These are phyloP conservation scores for Botrytis cinerea DNA, from an alignment of 2,329 filamentous ascomycete species.

Conservation along the genomic window DNA sequence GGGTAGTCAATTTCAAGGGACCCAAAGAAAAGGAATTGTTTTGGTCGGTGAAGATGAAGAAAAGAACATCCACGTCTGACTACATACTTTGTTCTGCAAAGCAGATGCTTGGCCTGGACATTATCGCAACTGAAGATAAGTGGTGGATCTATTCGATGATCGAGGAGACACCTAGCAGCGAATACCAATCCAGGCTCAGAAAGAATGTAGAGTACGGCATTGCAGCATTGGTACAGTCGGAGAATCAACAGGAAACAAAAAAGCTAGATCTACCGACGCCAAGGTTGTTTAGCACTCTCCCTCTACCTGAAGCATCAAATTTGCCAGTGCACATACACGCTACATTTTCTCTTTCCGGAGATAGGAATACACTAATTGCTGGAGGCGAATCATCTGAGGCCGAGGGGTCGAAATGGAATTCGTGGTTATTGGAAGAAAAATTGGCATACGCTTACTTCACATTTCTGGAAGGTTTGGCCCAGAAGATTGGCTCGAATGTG, in stretches of 20 bases:
- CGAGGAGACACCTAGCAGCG: conserved; percentile 26
- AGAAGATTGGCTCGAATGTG: conserved; percentile 23
- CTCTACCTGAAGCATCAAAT: conserved; percentile 31
- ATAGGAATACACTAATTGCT: conserved; percentile 35
- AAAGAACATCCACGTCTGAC: conserved; percentile 9
- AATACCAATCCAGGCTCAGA: conserved; percentile 28
- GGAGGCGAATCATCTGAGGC: conserved; percentile 29
- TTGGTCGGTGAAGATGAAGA: conserved; percentile 31
- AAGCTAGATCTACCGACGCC: conserved; percentile 15
- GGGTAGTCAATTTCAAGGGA: conserved; percentile 31
- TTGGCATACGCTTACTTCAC: conserved; percentile 37
- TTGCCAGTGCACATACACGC: conserved; percentile 40
- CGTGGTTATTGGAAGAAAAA: conserved; percentile 31
- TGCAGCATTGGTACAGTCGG: conserved; percentile 29
- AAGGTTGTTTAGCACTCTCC: conserved; percentile 33
- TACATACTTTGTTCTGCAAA: conserved; percentile 24
- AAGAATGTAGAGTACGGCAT: conserved; percentile 35
- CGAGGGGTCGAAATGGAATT: conserved; percentile 35
- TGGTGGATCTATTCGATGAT: conserved; percentile 32
- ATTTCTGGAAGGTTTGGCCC: conserved; percentile 32
- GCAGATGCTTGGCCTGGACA: conserved; percentile 9
- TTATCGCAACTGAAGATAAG: conserved; percentile 27
- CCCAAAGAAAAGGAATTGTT: conserved; percentile 22
- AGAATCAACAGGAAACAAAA: not conserved
- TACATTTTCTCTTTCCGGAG: conserved; percentile 40